Conservation (phyloP, 148 eudicot genomes). For the Rhododendron griersonianum region DNA sequence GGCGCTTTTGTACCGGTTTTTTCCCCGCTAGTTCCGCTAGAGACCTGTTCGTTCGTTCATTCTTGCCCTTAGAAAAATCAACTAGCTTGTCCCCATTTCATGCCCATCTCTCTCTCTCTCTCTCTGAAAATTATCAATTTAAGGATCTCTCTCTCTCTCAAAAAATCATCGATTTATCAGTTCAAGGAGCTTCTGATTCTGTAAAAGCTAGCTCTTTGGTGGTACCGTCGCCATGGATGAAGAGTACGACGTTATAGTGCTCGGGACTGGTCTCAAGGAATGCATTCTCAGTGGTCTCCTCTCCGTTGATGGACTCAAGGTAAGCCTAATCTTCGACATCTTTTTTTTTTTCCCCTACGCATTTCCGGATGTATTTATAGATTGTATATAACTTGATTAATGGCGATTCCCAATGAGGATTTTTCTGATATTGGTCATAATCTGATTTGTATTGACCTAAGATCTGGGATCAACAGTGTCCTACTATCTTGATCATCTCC, state of each 20-base stretch:
- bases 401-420: too few relatives aligned
- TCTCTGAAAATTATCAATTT: not conserved
- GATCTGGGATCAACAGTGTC: not conserved
- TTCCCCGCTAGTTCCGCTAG: not conserved
- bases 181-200: not conserved
- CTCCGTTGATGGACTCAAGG: slow-evolving; percentile 56
- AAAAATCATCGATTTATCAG: not conserved
- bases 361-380: not conserved
- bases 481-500: not conserved
- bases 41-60: slow-evolving; percentile 19
- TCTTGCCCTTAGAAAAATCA: not conserved
- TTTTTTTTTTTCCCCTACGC: not conserved
- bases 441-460: not conserved
- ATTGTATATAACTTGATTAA: not conserved
- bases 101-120: not conserved
- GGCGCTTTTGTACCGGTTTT: slow-evolving; percentile 4
- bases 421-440: not conserved
- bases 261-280: slow-evolving; percentile 57
- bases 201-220: not conserved
- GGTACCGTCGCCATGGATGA: slow-evolving; percentile 34
- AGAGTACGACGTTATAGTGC: slow-evolving; percentile 48
- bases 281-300: slow-evolving; percentile 58
- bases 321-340: not conserved
- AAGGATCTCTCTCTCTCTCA: not conserved
- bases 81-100: not conserved